phyloP scores from a whole-genome alignment of 2,329 filamentous ascomycete species.

The Exophiala sp. region DNA sequence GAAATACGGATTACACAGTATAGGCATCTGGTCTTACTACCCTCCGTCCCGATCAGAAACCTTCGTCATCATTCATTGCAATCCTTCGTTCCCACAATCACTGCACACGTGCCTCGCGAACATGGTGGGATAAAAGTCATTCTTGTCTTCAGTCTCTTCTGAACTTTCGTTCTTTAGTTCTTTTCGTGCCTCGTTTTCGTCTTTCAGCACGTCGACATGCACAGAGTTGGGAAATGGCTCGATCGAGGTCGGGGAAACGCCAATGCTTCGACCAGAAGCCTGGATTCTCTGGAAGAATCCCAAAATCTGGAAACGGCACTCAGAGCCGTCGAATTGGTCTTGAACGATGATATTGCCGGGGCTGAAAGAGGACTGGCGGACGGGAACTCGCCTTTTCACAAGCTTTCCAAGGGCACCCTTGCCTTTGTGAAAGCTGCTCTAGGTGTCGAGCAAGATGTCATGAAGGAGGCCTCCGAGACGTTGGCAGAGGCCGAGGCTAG shows the following conservation, averaged over 20 bases:
- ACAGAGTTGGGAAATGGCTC: constrained; percentile 47
- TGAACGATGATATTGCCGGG: constrained; percentile 85
- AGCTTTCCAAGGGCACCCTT: constrained; percentile 74
- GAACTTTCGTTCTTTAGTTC: neutral
- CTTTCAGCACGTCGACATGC: constrained; percentile 8
- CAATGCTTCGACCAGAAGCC: constrained; percentile 50
- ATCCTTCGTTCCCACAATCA: neutral
- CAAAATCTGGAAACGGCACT: constrained; percentile 35
- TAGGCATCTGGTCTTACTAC: too few species aligned
- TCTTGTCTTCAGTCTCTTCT: neutral
- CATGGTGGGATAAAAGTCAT: neutral
- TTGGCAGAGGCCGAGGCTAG: constrained; percentile 72
- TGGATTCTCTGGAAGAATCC: constrained; percentile 57
- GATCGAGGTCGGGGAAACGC: constrained; percentile 65
- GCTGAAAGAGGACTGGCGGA: constrained; percentile 71
- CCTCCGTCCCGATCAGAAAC: too few species aligned
- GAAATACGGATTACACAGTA: too few species aligned
- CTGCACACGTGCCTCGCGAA: neutral
- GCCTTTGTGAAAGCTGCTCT: constrained; percentile 82
- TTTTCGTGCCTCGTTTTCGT: neutral
- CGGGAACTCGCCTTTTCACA: constrained; percentile 81
- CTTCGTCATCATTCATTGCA: too few species aligned
- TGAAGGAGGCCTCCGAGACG: constrained; percentile 73
- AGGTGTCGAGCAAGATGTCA: constrained; percentile 87
- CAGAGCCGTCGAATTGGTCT: constrained; percentile 64